A percentile compares a stretch with the other conserved stretches of the same genome.
Evolutionary conservation across 2,329 filamentous ascomycete species (phyloP).

Genomic region (Venturia oleaginea): DNA sequence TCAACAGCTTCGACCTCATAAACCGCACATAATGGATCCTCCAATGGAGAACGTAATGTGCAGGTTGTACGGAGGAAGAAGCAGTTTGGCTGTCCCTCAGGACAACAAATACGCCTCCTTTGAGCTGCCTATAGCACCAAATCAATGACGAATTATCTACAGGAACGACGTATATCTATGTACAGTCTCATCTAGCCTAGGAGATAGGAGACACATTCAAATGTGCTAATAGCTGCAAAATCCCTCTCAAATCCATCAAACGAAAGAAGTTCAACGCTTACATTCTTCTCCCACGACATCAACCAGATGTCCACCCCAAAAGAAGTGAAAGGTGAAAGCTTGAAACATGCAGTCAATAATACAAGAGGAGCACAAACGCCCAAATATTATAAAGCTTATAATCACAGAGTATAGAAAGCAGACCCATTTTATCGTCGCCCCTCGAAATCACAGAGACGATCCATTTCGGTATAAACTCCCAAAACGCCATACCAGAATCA

Average conservation of each 20-base stretch:
- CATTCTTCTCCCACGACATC: neutral
- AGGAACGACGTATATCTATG: too few relatives aligned
- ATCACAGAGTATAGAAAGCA: neutral
- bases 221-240: too few relatives aligned
- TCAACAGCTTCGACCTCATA: too few relatives aligned
- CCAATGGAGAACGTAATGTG: too few relatives aligned
- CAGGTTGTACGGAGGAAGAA: too few relatives aligned
- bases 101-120: too few relatives aligned
- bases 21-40: too few relatives aligned
- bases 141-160: too few relatives aligned
- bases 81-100: too few relatives aligned
- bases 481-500: neutral
- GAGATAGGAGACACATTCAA: too few relatives aligned
- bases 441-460: neutral
- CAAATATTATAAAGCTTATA: slow-evolving; percentile 1
- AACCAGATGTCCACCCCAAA: neutral
- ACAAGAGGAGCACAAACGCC: neutral
- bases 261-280: neutral
- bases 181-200: too few relatives aligned
- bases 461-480: neutral
- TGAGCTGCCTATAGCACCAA: too few relatives aligned
- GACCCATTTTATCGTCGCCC: neutral
- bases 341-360: neutral
- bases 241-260: neutral
- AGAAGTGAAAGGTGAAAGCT: neutral